Conservation (phyloP, 352 stramenopile genomes). For the Phytopythium vexans region DNA sequence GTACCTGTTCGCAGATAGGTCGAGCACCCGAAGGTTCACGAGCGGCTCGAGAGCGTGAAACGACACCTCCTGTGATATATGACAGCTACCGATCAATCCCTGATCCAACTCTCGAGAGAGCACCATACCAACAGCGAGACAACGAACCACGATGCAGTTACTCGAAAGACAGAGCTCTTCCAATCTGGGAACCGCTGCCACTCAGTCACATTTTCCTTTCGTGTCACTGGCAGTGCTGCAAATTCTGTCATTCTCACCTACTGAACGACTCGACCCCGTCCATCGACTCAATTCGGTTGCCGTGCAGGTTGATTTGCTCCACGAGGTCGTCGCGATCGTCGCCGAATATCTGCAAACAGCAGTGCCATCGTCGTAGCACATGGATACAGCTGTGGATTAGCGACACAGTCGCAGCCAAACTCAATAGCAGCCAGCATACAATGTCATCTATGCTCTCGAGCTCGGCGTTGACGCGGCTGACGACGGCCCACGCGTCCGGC, state of each 20-base stretch:
- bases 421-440: neutral
- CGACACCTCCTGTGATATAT: constrained; percentile 35
- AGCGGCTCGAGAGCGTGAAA: constrained; percentile 62
- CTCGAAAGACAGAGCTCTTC: constrained; percentile 79
- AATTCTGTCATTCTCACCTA: constrained; percentile 11
- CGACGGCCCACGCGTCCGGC: constrained; percentile 7
- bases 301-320: constrained; percentile 78
- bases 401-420: neutral
- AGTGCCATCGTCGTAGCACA: neutral
- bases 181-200: constrained; percentile 17
- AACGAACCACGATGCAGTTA: constrained; percentile 60
- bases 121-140: neutral
- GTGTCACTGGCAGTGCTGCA: neutral
- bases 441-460: constrained; percentile 24
- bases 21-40: constrained; percentile 58
- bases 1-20: constrained; percentile 77
- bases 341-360: constrained; percentile 16
- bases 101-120: no score
- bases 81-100: neutral
- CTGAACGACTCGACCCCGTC: constrained; percentile 67
- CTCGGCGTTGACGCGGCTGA: constrained; percentile 38
- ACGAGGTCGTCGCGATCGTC: constrained; percentile 41
- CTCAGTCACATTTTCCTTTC: neutral
- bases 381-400: neutral
- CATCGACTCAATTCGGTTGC: constrained; percentile 59